These are phyloP conservation scores for Caryopteris hybrid DNA, from an alignment of 305 asterid species.

Conservation along the genomic window DNA sequence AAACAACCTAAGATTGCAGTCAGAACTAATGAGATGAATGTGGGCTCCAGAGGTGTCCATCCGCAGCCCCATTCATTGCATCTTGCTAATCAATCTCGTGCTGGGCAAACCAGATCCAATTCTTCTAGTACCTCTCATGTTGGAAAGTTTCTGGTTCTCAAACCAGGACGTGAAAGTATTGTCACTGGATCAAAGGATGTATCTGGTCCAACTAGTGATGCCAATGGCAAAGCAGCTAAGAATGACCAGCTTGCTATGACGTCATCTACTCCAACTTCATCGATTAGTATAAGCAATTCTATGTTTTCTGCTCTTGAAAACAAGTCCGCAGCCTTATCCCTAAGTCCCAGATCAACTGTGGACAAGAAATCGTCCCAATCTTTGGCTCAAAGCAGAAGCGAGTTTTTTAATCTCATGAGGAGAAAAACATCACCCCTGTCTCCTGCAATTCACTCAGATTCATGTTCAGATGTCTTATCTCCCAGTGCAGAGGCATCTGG, in stretches of 20 bases:
- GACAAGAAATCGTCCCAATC: constrained; percentile 58
- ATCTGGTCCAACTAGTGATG: constrained; percentile 34
- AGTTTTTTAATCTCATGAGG: constrained; percentile 76
- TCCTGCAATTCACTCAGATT: constrained; percentile 29
- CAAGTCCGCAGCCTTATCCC: constrained; percentile 42
- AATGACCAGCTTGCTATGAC: constrained; percentile 29
- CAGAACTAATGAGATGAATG: constrained; percentile 43
- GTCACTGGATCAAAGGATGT: constrained; percentile 39
- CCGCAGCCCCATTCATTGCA: constrained; percentile 45
- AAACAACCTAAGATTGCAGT: constrained; percentile 52
- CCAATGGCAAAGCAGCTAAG: constrained; percentile 27
- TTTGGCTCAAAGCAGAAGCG: constrained; percentile 68
- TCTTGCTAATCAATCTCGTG: constrained; percentile 44
- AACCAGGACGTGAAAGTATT: constrained; percentile 55
- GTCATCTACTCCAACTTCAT: constrained; percentile 31
- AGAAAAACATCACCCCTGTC: constrained; percentile 40
- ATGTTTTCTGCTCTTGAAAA: constrained; percentile 41
- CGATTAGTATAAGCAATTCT: constrained; percentile 29
- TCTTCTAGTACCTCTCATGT: constrained; percentile 45
- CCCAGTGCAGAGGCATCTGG: constrained; percentile 34
- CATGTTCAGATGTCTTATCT: constrained; percentile 37
- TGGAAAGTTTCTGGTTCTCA: constrained; percentile 66
- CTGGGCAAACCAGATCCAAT: constrained; percentile 47
- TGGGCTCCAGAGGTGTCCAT: constrained; percentile 45
- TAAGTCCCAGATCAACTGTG: constrained; percentile 34